Evolutionary conservation across 2,329 filamentous ascomycete genomes (phyloP), one percentile per base, ranked within the genome.

Genomic region (Talaromyces sp.): DNA sequence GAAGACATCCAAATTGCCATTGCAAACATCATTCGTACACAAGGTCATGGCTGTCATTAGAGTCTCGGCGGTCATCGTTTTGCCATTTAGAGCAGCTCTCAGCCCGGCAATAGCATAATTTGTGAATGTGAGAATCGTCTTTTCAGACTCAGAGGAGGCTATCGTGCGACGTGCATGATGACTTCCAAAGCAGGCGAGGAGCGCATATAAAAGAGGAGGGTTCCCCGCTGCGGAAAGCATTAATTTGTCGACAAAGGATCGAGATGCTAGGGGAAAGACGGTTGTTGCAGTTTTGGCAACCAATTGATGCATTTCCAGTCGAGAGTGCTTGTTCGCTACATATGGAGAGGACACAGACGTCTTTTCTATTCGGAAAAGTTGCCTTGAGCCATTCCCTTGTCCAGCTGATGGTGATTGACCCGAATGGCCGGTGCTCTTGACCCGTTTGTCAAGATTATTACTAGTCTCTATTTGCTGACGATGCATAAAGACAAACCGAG

Each of bases 1-100:
- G 67, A 69, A 71, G 29, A 66, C 59, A 11, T 67, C 61, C 62
- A 68, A 66, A 35, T 71, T 68, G 1, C 70, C 70, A 60, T 72
- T 71, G 31, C 70, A 72, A n/a, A 73, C 69, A 65, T 73, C 70
- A 58, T 70, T 71, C 1, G 69, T 73, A 56, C 70, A 73, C 7
- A 73, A 55, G 2, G 66, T 63, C 65, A 73, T 70, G 24, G 70
- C 70, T 19, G 70, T 71, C 11, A 65, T 66, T 13, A 68, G 58
- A 13, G 66, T 70, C 50, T 70, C 66, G 3, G 65, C 53, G n/a
- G 62, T 67, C 13, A 67, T 49, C 14, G 56, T 60, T 31, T 63
- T 61, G 4, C 62, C 35, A 1, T 54, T 32, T 7, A 72, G 59
- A 5, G 68, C 64, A 1, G 58, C 60, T 27, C 68, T 64, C 0